phyloP scores from a whole-genome alignment of 2,329 filamentous ascomycete genomes.

The Graphium sp. region DNA sequence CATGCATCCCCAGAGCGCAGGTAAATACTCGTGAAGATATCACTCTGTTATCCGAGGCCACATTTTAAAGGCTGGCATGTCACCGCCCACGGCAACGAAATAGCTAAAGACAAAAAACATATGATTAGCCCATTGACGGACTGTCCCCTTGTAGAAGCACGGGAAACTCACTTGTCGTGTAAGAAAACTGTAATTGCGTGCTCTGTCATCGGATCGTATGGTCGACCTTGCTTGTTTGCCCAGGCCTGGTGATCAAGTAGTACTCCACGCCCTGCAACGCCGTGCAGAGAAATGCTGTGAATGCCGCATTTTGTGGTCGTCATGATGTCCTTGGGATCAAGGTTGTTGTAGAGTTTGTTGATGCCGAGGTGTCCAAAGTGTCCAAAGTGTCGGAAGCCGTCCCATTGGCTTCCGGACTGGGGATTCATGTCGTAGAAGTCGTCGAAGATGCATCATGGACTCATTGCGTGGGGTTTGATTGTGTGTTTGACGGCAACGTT shows the following conservation, averaged over 20 bases:
- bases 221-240: constrained; percentile 9
- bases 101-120: background rate
- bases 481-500: background rate
- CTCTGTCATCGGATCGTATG: constrained; percentile 2
- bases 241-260: constrained; percentile 33
- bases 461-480: background rate
- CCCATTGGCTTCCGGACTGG: constrained; percentile 21
- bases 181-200: constrained; percentile 1
- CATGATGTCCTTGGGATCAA: background rate
- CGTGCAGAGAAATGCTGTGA: constrained; percentile 6
- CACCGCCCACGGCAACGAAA: constrained; percentile 39
- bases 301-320: background rate
- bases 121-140: too few relatives aligned
- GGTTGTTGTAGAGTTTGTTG: background rate
- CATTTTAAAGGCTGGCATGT: constrained; percentile 34
- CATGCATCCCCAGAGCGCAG: constrained; percentile 32
- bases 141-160: background rate
- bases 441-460: background rate
- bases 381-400: constrained; percentile 19
- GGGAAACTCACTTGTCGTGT: background rate
- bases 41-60: constrained; percentile 19
- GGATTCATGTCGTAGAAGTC: constrained; percentile 11
- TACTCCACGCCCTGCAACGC: constrained; percentile 31
- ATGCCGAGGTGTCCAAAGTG: constrained; percentile 5
- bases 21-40: constrained; percentile 23